Evolutionary conservation across 1,284 basidiomycete genomes (phyloP), one percentile per base, ranked within the genome.

Genomic region (Trametes versicolor): DNA sequence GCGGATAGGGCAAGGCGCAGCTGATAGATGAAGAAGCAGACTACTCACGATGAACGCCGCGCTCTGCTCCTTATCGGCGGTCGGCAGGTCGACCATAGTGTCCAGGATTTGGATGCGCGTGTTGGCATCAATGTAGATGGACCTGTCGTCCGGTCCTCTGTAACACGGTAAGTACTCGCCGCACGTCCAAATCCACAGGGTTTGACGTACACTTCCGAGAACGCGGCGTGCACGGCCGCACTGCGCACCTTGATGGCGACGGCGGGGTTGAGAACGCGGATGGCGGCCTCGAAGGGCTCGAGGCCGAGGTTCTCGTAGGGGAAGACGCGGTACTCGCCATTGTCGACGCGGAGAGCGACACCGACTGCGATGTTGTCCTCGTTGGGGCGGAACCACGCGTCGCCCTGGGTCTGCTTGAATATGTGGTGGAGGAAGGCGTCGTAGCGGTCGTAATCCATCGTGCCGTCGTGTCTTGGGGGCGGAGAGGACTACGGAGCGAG

Each of bases 51-150:
- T 86, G 73, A 96, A 96, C 13, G 93, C 92, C 19, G 91, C 94
- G 69, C 89, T 90, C 74, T 95, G 93, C 67, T 94, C 92, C 79
- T 93, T 93, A 73, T 94, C 87, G 6, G 92, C 94, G 45, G 85
- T 82, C 5, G 89, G 90, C 36, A 95, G 85, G 68, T 88, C 82
- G 59, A 85, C 81, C 77, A 94, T 89, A 55, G 84, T 85, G 67
- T 90, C 85, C 55, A 92, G 73, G 66, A 92, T 82, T 73, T 92
- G 90, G 57, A 92, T 91, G 66, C 90, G 86, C 5, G 90, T 92
- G 70, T 89, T 85, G 39, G 81, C 77, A 74, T 92, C 90, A 71
- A 92, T 85, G 74, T 88, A 89, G 66, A 92, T 83, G 57, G 82
- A 84, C 67, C 79, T 77, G 51, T 89, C 86, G 52, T 85, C 81